Evolutionary conservation across 805 yeast species (phyloP).

Genomic region (Suhomyces tanzawaensis): DNA sequence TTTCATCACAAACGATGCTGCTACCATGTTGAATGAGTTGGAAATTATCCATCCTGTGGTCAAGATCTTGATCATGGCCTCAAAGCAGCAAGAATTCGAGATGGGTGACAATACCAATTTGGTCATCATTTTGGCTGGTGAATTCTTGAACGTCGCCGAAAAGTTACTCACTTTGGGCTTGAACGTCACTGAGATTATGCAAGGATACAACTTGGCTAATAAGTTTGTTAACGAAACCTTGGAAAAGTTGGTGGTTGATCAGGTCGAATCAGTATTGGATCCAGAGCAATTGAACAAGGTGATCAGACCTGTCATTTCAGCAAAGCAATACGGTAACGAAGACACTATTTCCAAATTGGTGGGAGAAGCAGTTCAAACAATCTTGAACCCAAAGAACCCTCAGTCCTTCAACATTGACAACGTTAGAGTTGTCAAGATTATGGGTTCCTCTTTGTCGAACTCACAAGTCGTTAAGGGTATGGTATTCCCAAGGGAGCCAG

Average conservation of each 20-base stretch:
- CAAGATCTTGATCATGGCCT: slow-evolving; percentile 91
- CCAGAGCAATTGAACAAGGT: slow-evolving; percentile 63
- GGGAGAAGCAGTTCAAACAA: slow-evolving; percentile 77
- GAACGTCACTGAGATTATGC: slow-evolving; percentile 87
- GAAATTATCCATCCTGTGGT: slow-evolving; percentile 98
- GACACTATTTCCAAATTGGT: slow-evolving; percentile 73
- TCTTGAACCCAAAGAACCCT: slow-evolving; percentile 65
- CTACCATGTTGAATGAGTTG: slow-evolving; percentile 89
- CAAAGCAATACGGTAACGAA: slow-evolving; percentile 91
- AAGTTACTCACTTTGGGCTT: slow-evolving; percentile 80
- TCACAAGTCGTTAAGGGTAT: slow-evolving; percentile 90
- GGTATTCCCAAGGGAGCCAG: slow-evolving; percentile 99
- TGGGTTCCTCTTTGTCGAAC: slow-evolving; percentile 79
- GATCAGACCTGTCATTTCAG: slow-evolving; percentile 82
- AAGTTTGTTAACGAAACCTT: slow-evolving; percentile 68
- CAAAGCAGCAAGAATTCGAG: slow-evolving; percentile 94
- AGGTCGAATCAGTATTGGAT: slow-evolving; percentile 55
- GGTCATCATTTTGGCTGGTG: slow-evolving; percentile 91
- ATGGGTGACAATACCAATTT: slow-evolving; percentile 96
- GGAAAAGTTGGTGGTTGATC: slow-evolving; percentile 61
- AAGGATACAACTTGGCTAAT: slow-evolving; percentile 88
- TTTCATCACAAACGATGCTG: slow-evolving; percentile 95
- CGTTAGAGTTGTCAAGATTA: slow-evolving; percentile 90
- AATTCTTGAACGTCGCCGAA: slow-evolving; percentile 81
- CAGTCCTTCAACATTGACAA: slow-evolving; percentile 83